Conservation (phyloP, 2,329 filamentous ascomycete genomes). For the Hymenoscyphus repandus region DNA sequence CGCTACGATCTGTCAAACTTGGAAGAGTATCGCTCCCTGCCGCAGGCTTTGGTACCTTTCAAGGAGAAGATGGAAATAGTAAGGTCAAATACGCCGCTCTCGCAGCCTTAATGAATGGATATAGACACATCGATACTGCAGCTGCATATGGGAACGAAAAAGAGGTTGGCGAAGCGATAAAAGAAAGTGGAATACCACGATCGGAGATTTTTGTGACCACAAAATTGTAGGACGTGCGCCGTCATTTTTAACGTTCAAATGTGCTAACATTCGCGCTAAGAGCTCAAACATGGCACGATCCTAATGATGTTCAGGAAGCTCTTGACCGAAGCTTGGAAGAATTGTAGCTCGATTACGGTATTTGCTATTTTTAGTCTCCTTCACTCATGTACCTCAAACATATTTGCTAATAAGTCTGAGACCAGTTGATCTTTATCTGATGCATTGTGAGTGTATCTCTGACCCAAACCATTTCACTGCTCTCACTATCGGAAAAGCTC, state of each 20-base stretch:
- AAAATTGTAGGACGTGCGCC: constrained; percentile 35
- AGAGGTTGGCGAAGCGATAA: constrained; percentile 44
- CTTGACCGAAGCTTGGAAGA: constrained; percentile 1
- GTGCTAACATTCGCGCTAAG: not conserved
- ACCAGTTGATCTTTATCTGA: not conserved
- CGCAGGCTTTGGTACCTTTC: not conserved
- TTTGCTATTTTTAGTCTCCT: too few relatives aligned
- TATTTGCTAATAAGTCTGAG: too few relatives aligned
- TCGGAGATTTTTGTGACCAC: constrained; percentile 47
- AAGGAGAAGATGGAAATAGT: not conserved
- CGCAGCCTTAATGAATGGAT: constrained; percentile 52
- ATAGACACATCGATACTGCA: constrained; percentile 53
- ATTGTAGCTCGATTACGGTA: not conserved
- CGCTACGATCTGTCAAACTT: too few relatives aligned
- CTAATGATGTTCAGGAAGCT: not conserved
- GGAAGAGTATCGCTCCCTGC: too few relatives aligned
- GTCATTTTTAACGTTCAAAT: not conserved
- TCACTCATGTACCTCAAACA: too few relatives aligned
- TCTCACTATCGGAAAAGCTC: too few relatives aligned
- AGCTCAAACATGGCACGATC: not conserved
- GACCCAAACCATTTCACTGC: too few relatives aligned
- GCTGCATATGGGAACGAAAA: constrained; percentile 39
- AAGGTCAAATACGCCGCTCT: constrained; percentile 41
- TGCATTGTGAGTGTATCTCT: too few relatives aligned
- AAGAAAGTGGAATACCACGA: constrained; percentile 39